Evolutionary conservation across 306 rosid genomes (phyloP).

Genomic region (Vicia faba): DNA sequence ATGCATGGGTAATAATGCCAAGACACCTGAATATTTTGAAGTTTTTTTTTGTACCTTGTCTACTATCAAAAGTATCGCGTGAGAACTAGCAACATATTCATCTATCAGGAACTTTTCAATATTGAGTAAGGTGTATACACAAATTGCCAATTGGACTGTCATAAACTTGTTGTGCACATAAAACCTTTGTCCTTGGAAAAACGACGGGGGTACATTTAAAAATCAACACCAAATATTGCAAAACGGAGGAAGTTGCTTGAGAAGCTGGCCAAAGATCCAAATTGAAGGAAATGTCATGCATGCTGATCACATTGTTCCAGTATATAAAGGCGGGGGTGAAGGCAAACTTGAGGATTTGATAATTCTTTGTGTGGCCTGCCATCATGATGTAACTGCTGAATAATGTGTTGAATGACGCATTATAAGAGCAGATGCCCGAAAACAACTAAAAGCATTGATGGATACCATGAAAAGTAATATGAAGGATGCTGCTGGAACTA

Average conservation of each 20-base stretch:
- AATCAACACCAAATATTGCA: slow-evolving; percentile 77
- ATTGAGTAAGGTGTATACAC: slow-evolving; percentile 86
- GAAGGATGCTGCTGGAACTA: slow-evolving; percentile 27
- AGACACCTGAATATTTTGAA: slow-evolving; percentile 82
- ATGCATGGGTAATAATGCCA: slow-evolving; percentile 77
- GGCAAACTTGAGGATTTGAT: slow-evolving; percentile 90
- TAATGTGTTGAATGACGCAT: slow-evolving; percentile 77
- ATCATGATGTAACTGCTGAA: slow-evolving; percentile 71
- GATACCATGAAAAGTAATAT: slow-evolving; percentile 42
- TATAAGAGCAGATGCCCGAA: slow-evolving; percentile 70
- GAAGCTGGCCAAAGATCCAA: slow-evolving; percentile 78
- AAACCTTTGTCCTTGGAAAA: slow-evolving; percentile 67
- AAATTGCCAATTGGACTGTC: slow-evolving; percentile 83
- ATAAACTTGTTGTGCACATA: slow-evolving; percentile 74
- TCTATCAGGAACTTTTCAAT: slow-evolving; percentile 84
- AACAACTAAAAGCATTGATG: slow-evolving; percentile 69
- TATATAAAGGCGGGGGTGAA: slow-evolving; percentile 94
- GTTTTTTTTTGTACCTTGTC: slow-evolving; percentile 87
- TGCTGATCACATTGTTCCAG: slow-evolving; percentile 95
- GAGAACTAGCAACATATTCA: slow-evolving; percentile 77
- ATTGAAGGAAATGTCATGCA: slow-evolving; percentile 93
- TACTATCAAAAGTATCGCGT: slow-evolving; percentile 88
- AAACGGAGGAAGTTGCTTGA: slow-evolving; percentile 66
- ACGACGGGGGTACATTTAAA: slow-evolving; percentile 70
- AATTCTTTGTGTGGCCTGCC: slow-evolving; percentile 93